Conservation (phyloP, 768 basidiomycete species). For the Serendipita sp. region DNA sequence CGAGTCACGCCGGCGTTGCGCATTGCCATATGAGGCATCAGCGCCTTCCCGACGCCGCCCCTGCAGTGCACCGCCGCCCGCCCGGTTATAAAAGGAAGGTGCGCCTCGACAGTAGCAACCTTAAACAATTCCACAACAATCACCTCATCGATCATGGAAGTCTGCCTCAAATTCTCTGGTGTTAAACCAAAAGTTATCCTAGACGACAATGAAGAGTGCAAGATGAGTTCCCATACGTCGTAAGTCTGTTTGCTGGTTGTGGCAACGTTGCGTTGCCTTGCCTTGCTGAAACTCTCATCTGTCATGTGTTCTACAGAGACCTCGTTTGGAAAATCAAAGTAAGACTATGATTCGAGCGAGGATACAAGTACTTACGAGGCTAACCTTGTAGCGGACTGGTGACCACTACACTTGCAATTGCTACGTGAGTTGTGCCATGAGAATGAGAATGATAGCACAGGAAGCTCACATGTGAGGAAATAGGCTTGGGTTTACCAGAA, state of each 20-base stretch:
- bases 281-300: neutral
- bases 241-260: neutral
- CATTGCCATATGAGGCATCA: neutral
- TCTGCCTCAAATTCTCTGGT: constrained; percentile 34
- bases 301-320: constrained; percentile 12
- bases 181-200: constrained; percentile 32
- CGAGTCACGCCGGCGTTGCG: neutral
- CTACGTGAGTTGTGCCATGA: neutral
- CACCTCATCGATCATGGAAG: neutral
- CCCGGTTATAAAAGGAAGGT: neutral
- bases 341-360: neutral
- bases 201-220: constrained; percentile 31
- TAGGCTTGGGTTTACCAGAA: constrained; percentile 13
- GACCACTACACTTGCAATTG: constrained; percentile 29
- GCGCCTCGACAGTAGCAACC: neutral
- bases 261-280: neutral
- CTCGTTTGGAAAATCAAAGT: constrained; percentile 21
- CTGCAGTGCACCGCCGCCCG: neutral
- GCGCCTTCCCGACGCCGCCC: neutral
- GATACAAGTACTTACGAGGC: neutral
- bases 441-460: too few species aligned
- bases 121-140: neutral
- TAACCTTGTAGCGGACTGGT: constrained; percentile 17
- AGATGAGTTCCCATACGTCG: constrained; percentile 26
- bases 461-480: neutral